Evolutionary conservation across 495 filamentous ascomycete species (phyloP), one percentile per base, ranked within the genome.

Genomic region (Lepraria neglecta): DNA sequence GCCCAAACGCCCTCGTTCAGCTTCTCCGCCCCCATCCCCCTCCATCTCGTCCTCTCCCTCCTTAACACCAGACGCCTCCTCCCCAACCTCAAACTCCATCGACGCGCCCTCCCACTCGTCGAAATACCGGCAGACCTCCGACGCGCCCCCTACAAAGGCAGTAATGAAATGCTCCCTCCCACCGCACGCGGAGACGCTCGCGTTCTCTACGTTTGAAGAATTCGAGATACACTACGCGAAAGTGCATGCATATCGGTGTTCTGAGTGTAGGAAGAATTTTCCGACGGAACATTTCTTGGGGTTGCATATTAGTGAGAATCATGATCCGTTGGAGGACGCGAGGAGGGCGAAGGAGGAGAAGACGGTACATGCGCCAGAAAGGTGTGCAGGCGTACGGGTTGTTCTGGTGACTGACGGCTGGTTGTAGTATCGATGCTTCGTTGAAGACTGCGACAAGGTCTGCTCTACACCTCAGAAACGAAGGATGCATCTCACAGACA

Each of bases 221-320:
- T 97, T 91, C 68, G 92, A 97, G 65, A 72, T 86, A 33, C 94
- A 98, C 71, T 96, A 97, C 71, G 75, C 77, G 24, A 85, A 90
- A 68, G 71, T 79, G 1, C 94, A 98, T 71, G 83, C 82, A 44
- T 92, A 98, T 72, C 83, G 94, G 27, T 98, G 94, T 65, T 73
- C 81, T 4, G 86, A 90, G 63, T 97, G 89, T 71, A 76, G 80
- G 54, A 91, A 82, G 75, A 92, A 90, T 66, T 88, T 92, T 62
- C 87, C 86, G 3, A 86, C 85, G 0, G 76, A 80, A 43, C 81
- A 82, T 60, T 86, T 94, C 56, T 75, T 98, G 59, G 77, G 80
- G 64, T 69, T 98, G 3, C 94, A 98, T 72, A 95, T 97, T 63
- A 83, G 88, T 64, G 94, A 98, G 72, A 90, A 88, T 62, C 94